These are phyloP conservation scores for Borealophlyctis nickersoniae DNA, from an alignment of 192 early-diverging fungal species.

Conservation along the genomic window DNA sequence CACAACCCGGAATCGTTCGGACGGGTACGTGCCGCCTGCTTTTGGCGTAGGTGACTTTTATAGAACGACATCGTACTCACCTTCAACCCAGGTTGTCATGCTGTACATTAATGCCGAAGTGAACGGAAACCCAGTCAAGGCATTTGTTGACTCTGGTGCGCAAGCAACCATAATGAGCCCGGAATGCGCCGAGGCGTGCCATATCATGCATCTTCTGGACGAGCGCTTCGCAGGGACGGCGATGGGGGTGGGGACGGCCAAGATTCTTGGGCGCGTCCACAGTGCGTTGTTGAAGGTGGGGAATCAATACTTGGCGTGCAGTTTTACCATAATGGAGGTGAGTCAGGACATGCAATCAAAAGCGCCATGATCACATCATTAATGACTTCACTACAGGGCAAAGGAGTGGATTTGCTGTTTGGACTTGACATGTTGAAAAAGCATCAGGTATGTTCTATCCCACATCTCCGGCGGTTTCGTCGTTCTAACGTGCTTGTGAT, in stretches of 20 bases:
- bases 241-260: slow-evolving; percentile 92
- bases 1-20: slow-evolving; percentile 94
- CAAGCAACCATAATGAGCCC: slow-evolving; percentile 87
- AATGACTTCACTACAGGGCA: slow-evolving; percentile 48
- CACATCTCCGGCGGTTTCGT: neutral
- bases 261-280: slow-evolving; percentile 94
- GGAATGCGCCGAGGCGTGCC: slow-evolving; percentile 56
- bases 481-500: slow-evolving; percentile 3
- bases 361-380: neutral
- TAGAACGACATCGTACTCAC: neutral
- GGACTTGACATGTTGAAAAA: slow-evolving; percentile 95
- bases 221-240: slow-evolving; percentile 85
- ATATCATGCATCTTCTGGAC: slow-evolving; percentile 87
- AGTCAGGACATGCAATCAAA: too few relatives aligned
- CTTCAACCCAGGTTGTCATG: slow-evolving; percentile 63
- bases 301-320: slow-evolving; percentile 74
- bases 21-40: slow-evolving; percentile 39
- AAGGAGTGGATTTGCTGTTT: slow-evolving; percentile 85
- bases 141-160: slow-evolving; percentile 96
- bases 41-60: neutral
- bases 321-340: slow-evolving; percentile 88
- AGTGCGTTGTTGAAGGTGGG: slow-evolving; percentile 81
- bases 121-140: slow-evolving; percentile 85
- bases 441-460: slow-evolving; percentile 56
- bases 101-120: slow-evolving; percentile 88